These are phyloP conservation scores for Rhynchospora pubera DNA, from an alignment of 176 grass and related monocot genomes.

Conservation along the genomic window DNA sequence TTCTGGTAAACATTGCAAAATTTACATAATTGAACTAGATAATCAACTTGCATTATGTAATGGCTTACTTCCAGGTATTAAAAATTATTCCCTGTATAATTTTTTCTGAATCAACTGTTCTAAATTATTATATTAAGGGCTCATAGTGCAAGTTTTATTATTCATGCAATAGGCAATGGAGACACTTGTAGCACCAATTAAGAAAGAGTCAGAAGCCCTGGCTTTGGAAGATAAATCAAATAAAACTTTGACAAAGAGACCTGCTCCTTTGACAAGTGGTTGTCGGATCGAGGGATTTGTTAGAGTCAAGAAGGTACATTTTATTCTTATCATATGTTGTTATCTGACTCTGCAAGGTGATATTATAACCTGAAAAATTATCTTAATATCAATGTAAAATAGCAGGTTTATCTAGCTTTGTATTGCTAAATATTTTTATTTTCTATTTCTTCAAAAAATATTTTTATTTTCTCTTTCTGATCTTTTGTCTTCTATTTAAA, in stretches of 20 bases:
- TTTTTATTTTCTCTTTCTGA: constrained; percentile 13
- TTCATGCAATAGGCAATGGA: constrained; percentile 76
- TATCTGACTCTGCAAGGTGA: background rate
- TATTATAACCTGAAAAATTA: background rate
- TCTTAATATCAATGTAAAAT: background rate
- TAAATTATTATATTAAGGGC: background rate
- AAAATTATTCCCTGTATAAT: no score
- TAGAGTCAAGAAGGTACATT: constrained; percentile 78
- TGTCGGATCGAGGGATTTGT: constrained; percentile 98
- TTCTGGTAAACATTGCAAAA: background rate
- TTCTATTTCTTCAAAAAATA: no score
- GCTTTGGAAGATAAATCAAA: constrained; percentile 76
- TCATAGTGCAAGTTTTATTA: constrained; percentile 31
- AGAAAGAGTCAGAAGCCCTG: constrained; percentile 55
- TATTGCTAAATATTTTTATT: background rate
- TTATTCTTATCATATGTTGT: background rate
- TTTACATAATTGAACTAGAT: background rate
- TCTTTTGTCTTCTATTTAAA: constrained; percentile 17
- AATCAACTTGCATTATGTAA: no score
- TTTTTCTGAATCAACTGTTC: background rate
- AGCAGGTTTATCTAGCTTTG: background rate
- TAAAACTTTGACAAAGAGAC: constrained; percentile 59
- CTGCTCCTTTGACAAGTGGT: constrained; percentile 81
- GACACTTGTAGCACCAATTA: constrained; percentile 66
- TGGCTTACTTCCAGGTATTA: no score